Evolutionary conservation across 805 yeast genomes (phyloP), one percentile per base, ranked within the genome.

Genomic region (Yarrowia yakushimensis): DNA sequence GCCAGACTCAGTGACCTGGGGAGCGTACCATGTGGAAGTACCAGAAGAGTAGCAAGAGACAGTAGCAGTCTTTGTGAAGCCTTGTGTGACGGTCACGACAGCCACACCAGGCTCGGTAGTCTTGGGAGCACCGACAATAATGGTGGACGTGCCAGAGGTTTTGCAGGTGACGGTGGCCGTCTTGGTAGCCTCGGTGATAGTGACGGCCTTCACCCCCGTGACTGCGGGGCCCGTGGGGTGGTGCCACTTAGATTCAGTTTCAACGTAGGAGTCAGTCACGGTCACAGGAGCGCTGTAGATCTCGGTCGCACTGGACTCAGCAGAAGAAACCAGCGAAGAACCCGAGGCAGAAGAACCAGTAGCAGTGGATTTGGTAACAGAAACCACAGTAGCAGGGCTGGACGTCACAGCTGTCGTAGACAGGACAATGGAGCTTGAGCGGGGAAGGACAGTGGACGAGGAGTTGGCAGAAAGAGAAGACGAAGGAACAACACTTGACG

Each of bases 11-110:
- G 54, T 46, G 9, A 46, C 37, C 54, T 46, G 18, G 15, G 54
- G 54, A 18, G 18, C 25, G 37, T 46, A 46, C 54, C 54, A 46
- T n/a, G 54, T 46, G n/a, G 36, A 30, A 20, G 54, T 30, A 8
- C 54, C 54, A 7, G 54, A 46, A 20, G 54, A 28, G 28, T 6
- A 8, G 28, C 54, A 46, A 11, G 54, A 30, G 54, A 46, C 54
- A 2, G 54, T 46, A 17, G 48, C 9, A 45, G 25, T 23, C 23
- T 27, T 8, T n/a, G 12, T 7, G 3, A 34, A 33, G 5, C 23
- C 50, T 7, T 17, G 12, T 11, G 50, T 27, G 11, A 43, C 34
- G 4, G 50, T 43, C 4, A 45, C 52, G 17, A 45, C 52, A 13
- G 36, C 36, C 28, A 45, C 52, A 30, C 52, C 52, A 8, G 11